These are phyloP conservation scores for Datisca glomerata DNA, from an alignment of 306 rosid genomes.

Conservation along the genomic window DNA sequence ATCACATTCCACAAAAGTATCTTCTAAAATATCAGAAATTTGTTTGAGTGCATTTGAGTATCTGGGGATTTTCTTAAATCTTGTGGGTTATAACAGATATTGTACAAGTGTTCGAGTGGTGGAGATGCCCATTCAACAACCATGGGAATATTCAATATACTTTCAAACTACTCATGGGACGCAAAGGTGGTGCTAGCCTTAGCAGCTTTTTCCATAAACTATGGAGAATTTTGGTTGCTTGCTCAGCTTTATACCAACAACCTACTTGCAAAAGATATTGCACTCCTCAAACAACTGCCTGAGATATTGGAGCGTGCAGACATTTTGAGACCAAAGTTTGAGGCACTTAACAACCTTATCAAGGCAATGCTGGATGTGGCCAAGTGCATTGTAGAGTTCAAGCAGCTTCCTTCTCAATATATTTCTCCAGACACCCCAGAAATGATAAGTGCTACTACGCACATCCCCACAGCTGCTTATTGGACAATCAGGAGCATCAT, in stretches of 20 bases:
- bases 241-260: conserved; percentile 24
- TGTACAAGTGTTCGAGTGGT: conserved; percentile 41
- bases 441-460: conserved; percentile 17
- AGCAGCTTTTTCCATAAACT: conserved; percentile 53
- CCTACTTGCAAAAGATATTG: conserved; percentile 41
- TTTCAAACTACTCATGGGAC: conserved; percentile 40
- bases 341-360: conserved; percentile 35
- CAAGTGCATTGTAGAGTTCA: conserved; percentile 25
- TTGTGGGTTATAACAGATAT: conserved; percentile 27
- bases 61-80: background rate
- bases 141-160: conserved; percentile 30
- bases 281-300: conserved; percentile 38
- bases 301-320: conserved; percentile 19
- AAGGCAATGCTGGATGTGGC: conserved; percentile 34
- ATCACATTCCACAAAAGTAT: no score
- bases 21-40: no score
- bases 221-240: conserved; percentile 54
- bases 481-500: conserved; percentile 53
- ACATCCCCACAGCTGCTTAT: conserved; percentile 35
- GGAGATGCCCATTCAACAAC: conserved; percentile 41
- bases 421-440: conserved; percentile 30
- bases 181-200: conserved; percentile 57
- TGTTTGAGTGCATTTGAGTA: no score
- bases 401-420: conserved; percentile 23
- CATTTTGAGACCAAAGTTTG: conserved; percentile 22